Percentiles rank a stretch among this genome's conserved stretches.
These are phyloP conservation scores for Hypoxylon sp. DNA, from an alignment of 2,329 filamentous ascomycete genomes.

Conservation along the genomic window DNA sequence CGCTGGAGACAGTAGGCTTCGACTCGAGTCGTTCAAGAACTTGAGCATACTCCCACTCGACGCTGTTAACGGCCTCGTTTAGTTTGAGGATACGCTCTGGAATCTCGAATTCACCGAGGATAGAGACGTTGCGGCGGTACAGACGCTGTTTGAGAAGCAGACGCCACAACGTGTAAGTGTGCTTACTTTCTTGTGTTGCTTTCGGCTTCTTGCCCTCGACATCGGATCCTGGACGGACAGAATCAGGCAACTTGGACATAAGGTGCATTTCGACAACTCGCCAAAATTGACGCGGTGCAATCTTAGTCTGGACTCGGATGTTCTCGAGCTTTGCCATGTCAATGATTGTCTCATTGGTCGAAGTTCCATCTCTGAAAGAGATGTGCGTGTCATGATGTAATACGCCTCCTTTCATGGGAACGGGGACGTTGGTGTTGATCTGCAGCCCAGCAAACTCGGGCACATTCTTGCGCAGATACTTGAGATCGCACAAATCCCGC, in stretches of 20 bases:
- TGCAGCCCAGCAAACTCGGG: constrained; percentile 71
- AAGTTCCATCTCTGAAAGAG: constrained; percentile 40
- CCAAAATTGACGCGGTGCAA: constrained; percentile 81
- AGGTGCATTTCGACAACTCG: constrained; percentile 83
- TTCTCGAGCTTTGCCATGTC: constrained; percentile 68
- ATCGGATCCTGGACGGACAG: constrained; percentile 67
- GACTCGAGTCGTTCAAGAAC: constrained; percentile 64
- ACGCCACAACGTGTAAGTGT: constrained; percentile 79
- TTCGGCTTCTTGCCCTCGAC: constrained; percentile 55
- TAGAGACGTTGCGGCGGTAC: constrained; percentile 81
- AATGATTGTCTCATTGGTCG: constrained; percentile 66
- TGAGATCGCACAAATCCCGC: constrained; percentile 81
- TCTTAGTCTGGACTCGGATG: constrained; percentile 76
- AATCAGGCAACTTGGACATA: constrained; percentile 71
- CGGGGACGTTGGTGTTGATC: constrained; percentile 66
- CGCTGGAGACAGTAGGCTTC: constrained; percentile 30
- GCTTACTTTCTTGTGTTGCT: constrained; percentile 67
- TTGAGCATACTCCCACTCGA: constrained; percentile 81
- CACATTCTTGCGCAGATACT: constrained; percentile 70
- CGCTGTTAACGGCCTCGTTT: constrained; percentile 75
- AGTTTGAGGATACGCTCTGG: constrained; percentile 80
- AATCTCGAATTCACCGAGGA: constrained; percentile 77
- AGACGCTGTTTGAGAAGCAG: constrained; percentile 83
- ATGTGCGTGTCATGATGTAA: constrained; percentile 52
- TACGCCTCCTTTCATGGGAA: constrained; percentile 64